These are phyloP conservation scores for Xenoacremonium recifei DNA, from an alignment of 2,329 filamentous ascomycete species.

Conservation along the genomic window DNA sequence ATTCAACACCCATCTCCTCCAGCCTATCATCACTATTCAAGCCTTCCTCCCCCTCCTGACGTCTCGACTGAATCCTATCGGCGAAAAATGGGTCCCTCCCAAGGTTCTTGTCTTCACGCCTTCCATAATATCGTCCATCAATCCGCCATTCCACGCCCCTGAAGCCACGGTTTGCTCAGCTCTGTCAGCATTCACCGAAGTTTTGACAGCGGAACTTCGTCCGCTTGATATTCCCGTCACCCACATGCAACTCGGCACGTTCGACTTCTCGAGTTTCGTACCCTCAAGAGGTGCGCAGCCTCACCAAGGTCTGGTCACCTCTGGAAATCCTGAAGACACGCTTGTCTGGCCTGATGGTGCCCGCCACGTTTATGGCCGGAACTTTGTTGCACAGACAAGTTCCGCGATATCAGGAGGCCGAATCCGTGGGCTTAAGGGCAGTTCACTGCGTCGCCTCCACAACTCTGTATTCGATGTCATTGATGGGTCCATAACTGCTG, in stretches of 20 bases:
- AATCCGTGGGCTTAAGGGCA: conserved; percentile 63
- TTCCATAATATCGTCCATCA: conserved; percentile 75
- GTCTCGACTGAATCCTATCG: conserved; percentile 53
- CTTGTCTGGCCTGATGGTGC: conserved; percentile 64
- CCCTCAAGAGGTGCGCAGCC: conserved; percentile 37
- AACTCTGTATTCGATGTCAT: conserved; percentile 89
- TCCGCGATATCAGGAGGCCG: conserved; percentile 57
- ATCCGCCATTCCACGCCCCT: conserved; percentile 77
- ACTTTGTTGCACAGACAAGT: conserved; percentile 55
- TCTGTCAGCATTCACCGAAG: conserved; percentile 80
- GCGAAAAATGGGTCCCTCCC: conserved; percentile 53
- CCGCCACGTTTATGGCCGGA: conserved; percentile 59
- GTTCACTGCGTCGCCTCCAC: conserved; percentile 75
- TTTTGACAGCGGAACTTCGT: conserved; percentile 75
- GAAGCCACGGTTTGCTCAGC: conserved; percentile 85
- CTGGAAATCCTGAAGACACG: conserved; percentile 44
- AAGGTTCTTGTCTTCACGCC: conserved; percentile 78
- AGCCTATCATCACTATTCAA: conserved; percentile 85
- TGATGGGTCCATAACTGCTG: conserved; percentile 58
- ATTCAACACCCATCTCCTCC: conserved; percentile 87
- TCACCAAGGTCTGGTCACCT: conserved; percentile 39
- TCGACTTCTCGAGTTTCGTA: conserved; percentile 74
- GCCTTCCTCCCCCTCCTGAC: conserved; percentile 81
- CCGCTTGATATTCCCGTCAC: conserved; percentile 76
- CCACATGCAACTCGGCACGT: conserved; percentile 86